phyloP scores from a whole-genome alignment of 2,329 filamentous ascomycete genomes.

The Blumeria hordei region DNA sequence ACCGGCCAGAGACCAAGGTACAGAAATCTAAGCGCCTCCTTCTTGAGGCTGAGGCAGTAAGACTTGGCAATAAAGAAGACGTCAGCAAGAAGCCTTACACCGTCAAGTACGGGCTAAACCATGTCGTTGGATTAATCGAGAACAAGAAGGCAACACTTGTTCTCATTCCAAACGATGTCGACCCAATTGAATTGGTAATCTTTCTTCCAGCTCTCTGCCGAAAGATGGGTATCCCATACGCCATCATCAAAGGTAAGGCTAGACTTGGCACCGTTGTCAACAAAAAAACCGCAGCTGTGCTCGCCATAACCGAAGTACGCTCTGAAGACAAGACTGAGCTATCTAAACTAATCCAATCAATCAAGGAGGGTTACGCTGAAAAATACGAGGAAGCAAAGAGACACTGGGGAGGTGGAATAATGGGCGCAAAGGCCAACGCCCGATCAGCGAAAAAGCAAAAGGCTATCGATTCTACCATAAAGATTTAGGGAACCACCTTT shows the following conservation, averaged over 20 bases:
- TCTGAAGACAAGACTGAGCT: constrained; percentile 96
- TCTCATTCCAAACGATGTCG: constrained; percentile 97
- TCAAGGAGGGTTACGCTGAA: constrained; percentile 96
- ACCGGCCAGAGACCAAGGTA: constrained; percentile 94
- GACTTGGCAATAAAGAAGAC: constrained; percentile 99
- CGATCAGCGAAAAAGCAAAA: constrained; percentile 46
- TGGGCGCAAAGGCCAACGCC: constrained; percentile 80
- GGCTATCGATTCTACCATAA: constrained; percentile 82
- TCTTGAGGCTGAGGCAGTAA: constrained; percentile 93
- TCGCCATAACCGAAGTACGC: constrained; percentile 90
- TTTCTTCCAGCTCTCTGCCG: constrained; percentile 97
- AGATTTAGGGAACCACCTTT: constrained; percentile 45
- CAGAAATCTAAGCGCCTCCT: constrained; percentile 99
- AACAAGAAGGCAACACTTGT: constrained; percentile 99
- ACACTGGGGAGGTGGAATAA: constrained; percentile 99
- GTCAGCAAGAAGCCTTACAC: constrained; percentile 99
- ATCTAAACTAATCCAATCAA: constrained; percentile 78
- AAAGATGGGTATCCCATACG: constrained; percentile 99
- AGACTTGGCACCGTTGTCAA: constrained; percentile 96
- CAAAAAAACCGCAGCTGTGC: constrained; percentile 98
- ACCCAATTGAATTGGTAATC: constrained; percentile 98
- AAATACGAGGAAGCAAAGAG: constrained; percentile 79
- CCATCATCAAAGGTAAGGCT: constrained; percentile 99
- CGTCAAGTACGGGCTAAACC: constrained; percentile 99
- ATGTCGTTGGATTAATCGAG: constrained; percentile 90